Evolutionary conservation across 2,329 filamentous ascomycete species (phyloP).

Genomic region (Fusarium oligoseptatum): DNA sequence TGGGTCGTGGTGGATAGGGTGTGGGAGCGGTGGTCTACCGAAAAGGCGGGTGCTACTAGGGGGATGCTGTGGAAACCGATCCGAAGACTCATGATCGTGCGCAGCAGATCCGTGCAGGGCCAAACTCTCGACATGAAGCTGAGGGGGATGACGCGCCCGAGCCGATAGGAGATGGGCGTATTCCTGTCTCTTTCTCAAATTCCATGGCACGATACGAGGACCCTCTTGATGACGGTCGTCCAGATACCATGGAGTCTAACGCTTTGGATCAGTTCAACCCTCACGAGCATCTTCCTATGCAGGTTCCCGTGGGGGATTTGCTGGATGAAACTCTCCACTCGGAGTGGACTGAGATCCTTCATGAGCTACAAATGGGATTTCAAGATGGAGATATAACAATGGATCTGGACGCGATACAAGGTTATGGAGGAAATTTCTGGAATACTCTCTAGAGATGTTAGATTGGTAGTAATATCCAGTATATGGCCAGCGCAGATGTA

Average conservation of each 20-base stretch:
- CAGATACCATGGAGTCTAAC: not conserved
- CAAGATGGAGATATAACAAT: not conserved
- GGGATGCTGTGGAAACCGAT: constrained; percentile 5
- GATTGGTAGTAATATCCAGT: too few relatives aligned
- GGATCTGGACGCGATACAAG: not conserved
- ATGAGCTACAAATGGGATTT: not conserved
- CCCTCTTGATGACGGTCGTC: not conserved
- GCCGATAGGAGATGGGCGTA: not conserved
- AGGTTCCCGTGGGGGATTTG: not conserved
- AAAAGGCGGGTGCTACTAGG: not conserved
- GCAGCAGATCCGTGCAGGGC: not conserved
- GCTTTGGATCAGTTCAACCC: not conserved
- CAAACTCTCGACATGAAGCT: not conserved
- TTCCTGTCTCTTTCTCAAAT: not conserved
- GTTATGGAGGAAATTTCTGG: not conserved
- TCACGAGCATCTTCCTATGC: not conserved
- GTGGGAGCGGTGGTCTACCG: not conserved
- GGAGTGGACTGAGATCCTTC: not conserved
- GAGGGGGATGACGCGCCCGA: not conserved
- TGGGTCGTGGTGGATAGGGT: not conserved
- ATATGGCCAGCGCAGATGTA: too few relatives aligned
- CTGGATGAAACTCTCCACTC: not conserved
- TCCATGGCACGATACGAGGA: not conserved
- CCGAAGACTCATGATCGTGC: not conserved
- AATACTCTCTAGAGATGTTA: not conserved